Base-by-base conservation (phyloP, 1,284 basidiomycete species). In the Leccinum subrobustum region DNA sequence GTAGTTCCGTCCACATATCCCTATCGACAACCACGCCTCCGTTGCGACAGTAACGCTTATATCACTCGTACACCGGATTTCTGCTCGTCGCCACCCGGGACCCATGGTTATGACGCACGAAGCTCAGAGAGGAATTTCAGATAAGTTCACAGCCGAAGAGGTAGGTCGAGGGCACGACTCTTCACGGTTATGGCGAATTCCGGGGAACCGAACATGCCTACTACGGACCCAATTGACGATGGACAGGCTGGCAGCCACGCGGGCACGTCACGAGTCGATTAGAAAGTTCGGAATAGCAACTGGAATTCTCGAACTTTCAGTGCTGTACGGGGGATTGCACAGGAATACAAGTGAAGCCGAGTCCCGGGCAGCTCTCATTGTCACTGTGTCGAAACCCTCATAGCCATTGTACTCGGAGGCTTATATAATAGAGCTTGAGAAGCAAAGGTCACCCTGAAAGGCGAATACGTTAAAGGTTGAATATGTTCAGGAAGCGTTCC, bases 391-490 rank as follows among this genome's bases (percentile, higher is more conserved):
- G 65, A 65, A 59, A 57, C 60, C 65, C 71, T 63, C 67, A 63
- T 61, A 60, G 63, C 70, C 70, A 64, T 64, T 14, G 12, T 61
- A 11, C 44, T 67, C 72, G 70, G 72, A 74, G 33, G 67, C 68
- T 71, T 73, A 74, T 55, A 62, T 74, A 71, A 71, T 68, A 31
- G 8, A 42, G 51, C 68, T 62, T 71, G 64, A 59, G 64, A 70
- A 67, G 23, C 37, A 52, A 56, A 51, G 44, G 52, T 39, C 20
- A 61, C 67, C 67, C 67, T 67, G 63, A 48, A 57, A 47, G 60
- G 29, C 31, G 56, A 48, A 59, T 66, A 60, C 58, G 59, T 69
- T 60, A 56, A 68, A 70, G 55, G 70, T 64, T 63, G 60, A 44
- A 54, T 54, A 39, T 27, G 66, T 57, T 60, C 52, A 52, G 56